Evolutionary conservation across 768 basidiomycete genomes (phyloP).

Genomic region (Boletales sp.): DNA sequence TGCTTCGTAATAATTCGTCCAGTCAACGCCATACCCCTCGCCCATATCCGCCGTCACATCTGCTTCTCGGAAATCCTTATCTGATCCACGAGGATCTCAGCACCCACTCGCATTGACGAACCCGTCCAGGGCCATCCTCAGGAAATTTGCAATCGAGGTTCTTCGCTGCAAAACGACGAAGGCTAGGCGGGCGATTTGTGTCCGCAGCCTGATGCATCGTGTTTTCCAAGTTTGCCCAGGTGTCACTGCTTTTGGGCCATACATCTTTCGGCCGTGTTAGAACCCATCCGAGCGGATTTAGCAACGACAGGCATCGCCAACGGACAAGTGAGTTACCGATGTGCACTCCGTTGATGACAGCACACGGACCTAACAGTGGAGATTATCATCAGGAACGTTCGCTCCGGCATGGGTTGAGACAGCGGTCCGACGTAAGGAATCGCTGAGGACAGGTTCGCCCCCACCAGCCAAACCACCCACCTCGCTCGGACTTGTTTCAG

Average conservation of each 20-base stretch:
- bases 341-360: neutral
- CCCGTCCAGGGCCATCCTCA: slow-evolving; percentile 17
- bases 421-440: slow-evolving; percentile 22
- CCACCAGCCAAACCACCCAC: slow-evolving; percentile 64
- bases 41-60: slow-evolving; percentile 32
- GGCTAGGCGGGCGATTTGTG: slow-evolving; percentile 35
- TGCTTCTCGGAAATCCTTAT: slow-evolving; percentile 23
- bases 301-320: slow-evolving; percentile 5
- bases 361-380: neutral
- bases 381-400: slow-evolving; percentile 1
- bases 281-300: no score
- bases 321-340: slow-evolving; percentile 8
- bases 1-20: slow-evolving; percentile 26
- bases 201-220: slow-evolving; percentile 34
- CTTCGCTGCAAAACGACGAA: slow-evolving; percentile 36
- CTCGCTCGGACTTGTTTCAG: slow-evolving; percentile 53
- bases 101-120: slow-evolving; percentile 28
- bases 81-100: slow-evolving; percentile 35
- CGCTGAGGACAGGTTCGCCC: slow-evolving; percentile 14
- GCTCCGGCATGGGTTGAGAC: slow-evolving; percentile 47
- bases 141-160: slow-evolving; percentile 30
- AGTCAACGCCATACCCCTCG: slow-evolving; percentile 16
- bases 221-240: slow-evolving; percentile 35
- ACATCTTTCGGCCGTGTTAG: slow-evolving; percentile 18
- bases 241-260: slow-evolving; percentile 9